Percentiles rank a stretch among this genome's conserved stretches.
Evolutionary conservation across 768 basidiomycete species (phyloP).

Genomic region (Ramaria sp.): DNA sequence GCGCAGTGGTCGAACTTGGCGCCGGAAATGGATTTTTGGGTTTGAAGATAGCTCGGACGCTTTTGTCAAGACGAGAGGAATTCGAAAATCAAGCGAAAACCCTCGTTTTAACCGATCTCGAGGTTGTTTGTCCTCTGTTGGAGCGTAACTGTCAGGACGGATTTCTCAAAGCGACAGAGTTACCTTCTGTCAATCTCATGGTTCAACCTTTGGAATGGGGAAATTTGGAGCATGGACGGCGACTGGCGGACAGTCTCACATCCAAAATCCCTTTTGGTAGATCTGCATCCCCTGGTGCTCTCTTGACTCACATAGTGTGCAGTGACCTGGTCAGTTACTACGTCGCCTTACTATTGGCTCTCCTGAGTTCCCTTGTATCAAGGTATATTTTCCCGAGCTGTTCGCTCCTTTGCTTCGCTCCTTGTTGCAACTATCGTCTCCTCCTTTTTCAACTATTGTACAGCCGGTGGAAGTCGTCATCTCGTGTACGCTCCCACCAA

Average conservation of each 20-base stretch:
- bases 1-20: constrained; percentile 61
- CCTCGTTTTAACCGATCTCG: constrained; percentile 58
- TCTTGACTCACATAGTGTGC: constrained; percentile 54
- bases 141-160: constrained; percentile 24
- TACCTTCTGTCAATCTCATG: constrained; percentile 18
- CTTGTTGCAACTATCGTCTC: constrained; percentile 59
- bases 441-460: constrained; percentile 22
- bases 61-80: constrained; percentile 17
- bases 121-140: constrained; percentile 52
- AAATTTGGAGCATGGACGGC: constrained; percentile 28
- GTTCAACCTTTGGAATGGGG: constrained; percentile 71
- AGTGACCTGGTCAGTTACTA: constrained; percentile 58
- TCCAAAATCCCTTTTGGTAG: background rate
- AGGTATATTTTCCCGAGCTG: constrained; percentile 84
- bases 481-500: constrained; percentile 31
- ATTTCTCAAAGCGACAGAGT: background rate
- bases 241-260: constrained; percentile 30
- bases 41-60: constrained; percentile 32
- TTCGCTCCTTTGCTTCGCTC: constrained; percentile 67
- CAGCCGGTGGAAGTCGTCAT: constrained; percentile 35
- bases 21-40: constrained; percentile 64
- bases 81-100: constrained; percentile 11
- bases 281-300: background rate
- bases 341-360: background rate
- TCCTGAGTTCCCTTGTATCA: constrained; percentile 4